Base-by-base conservation (phyloP, 495 filamentous ascomycete genomes). In the Jackrogersella multiformis region DNA sequence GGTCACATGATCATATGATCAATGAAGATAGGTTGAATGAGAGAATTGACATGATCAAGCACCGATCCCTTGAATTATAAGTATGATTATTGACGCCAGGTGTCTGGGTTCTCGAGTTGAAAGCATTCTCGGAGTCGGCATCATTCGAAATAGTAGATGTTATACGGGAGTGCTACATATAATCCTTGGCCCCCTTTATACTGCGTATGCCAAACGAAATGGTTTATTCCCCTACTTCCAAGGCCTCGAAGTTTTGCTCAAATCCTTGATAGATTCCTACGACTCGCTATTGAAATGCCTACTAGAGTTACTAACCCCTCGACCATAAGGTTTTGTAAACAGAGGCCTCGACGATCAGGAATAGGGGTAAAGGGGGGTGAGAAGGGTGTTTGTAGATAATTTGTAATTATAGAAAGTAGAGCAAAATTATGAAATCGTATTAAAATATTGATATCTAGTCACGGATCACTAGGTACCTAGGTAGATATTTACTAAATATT, bases 21-120 rank as follows among this genome's bases (percentile, higher is more conserved):
- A 23, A 64, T 39, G 58, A 61, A 63, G 57, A 67, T 59, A 64
- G 45, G 57, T 30, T 66, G 45, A 61, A 71, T 45, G 63, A 67
- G 35, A 58, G 53, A 65, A 56, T 62, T 57, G 58, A 68, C 45
- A 46, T 59, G 39, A 54, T 28, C 20, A 36, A 64, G 44, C 46
- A 34, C 26, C 16, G 10, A 32, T 18, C 10, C 18, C 18, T 49
- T 12, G 36, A 18, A 4, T 34, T 23, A 21, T 36, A 1, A 16
- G 30, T n/a, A 42, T 4, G 18, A 30, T 53, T 21, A 23, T 53
- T 53, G 20, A n/a, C 36, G 26, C 7, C 3, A 26, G 42, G 10
- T 46, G 42, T 46, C 21, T 21, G 42, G 23, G 21, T 13, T 12
- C 42, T 46, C 42, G 12, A n/a, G 21, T 26, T 46, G 21, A 46